A percentile compares a stretch with the other conserved stretches of the same genome.
phyloP scores from a whole-genome alignment of 371 early-diverging fungal species.

The Thermomucor indicae-seudaticae region DNA sequence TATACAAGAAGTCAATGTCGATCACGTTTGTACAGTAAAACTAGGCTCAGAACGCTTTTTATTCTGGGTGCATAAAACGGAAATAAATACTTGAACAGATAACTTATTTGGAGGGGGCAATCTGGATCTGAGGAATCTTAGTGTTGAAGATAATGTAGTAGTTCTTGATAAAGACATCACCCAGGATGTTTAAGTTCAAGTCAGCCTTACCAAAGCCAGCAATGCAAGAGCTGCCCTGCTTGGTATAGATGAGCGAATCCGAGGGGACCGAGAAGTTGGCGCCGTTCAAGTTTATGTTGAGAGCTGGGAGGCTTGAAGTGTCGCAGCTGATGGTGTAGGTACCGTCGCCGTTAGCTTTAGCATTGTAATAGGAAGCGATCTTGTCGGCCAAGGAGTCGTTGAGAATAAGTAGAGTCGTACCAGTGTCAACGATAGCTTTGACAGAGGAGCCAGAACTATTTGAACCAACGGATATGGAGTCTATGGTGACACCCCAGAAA shows the following conservation, averaged over 20 bases:
- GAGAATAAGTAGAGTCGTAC: conserved; percentile 28
- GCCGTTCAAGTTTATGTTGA: conserved; percentile 16
- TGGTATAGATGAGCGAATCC: conserved; percentile 17
- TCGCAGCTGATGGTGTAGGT: conserved; percentile 24
- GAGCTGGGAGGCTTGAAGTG: conserved; percentile 4
- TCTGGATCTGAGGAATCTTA: conserved; percentile 13
- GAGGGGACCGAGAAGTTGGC: conserved; percentile 12
- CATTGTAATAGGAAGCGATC: conserved; percentile 16
- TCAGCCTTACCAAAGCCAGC: conserved; percentile 21
- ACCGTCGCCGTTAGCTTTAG: conserved; percentile 21
- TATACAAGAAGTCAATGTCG: too few relatives aligned
- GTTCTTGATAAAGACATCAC: conserved; percentile 48
- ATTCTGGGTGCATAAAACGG: too few relatives aligned
- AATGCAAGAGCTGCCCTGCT: conserved; percentile 6
- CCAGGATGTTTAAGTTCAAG: conserved; percentile 33
- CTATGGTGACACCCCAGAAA: conserved; percentile 2
- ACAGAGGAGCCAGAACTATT: neutral
- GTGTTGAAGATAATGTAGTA: conserved; percentile 44
- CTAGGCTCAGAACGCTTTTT: too few relatives aligned
- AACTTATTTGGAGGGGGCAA: conserved; percentile 20
- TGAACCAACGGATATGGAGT: neutral
- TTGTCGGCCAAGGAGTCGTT: conserved; percentile 10
- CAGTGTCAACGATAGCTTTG: conserved; percentile 57
- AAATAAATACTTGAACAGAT: too few relatives aligned
- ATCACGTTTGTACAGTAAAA: too few relatives aligned